Base-by-base conservation (phyloP, 192 early-diverging fungal genomes). In the Kappamyces sp. region DNA sequence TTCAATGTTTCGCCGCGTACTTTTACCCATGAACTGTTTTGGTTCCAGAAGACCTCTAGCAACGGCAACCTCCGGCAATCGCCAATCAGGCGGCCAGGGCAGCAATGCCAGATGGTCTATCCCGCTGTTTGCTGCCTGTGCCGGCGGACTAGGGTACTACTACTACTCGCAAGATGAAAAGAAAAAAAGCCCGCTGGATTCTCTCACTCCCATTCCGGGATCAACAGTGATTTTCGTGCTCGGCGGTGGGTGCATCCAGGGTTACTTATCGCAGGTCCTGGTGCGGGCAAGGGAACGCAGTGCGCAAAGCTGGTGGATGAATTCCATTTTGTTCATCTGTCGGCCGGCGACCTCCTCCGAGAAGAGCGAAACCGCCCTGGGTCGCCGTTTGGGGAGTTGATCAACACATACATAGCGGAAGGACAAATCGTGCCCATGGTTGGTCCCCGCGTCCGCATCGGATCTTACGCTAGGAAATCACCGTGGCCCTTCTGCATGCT, bases 331-430 rank as follows among this genome's bases (percentile, higher is more conserved):
- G 89, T 92, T 9, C 96, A 97, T 53, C 75, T 99, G 49, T 96
- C 92, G 75, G 97, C 94, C 44, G 97, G 97, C 42, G 97, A 97
- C 68, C 78, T 99, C 10, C 77, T 99, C 35, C 87, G 97, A 48
- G 93, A 79, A 31, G 97, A 99, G 65, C 89, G 90, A 63, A 73
- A 87, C 60, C 86, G 90, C 38, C 61, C 71, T 15, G 86, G 80
- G 9, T 94, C 92, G 8, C 75, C 89, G 52, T 90, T 89, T 69
- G 94, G 93, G 46, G 89, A 92, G 54, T 69, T 97, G 52, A 99
- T 99, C 73, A 86, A 86, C 57, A 85, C 73, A 46, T 92, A 87
- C 66, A 97, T 99, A 63, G 86, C 84, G 41, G 92, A 94, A 60
- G 96, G 96, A 35, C 66, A 89, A 60, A 97, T 97, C 69, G 97